A percentile compares a stretch with the other conserved stretches of the same genome.
Evolutionary conservation across 1,139 yeast genomes (phyloP).

Genomic region (Saccharomyces hybrid): DNA sequence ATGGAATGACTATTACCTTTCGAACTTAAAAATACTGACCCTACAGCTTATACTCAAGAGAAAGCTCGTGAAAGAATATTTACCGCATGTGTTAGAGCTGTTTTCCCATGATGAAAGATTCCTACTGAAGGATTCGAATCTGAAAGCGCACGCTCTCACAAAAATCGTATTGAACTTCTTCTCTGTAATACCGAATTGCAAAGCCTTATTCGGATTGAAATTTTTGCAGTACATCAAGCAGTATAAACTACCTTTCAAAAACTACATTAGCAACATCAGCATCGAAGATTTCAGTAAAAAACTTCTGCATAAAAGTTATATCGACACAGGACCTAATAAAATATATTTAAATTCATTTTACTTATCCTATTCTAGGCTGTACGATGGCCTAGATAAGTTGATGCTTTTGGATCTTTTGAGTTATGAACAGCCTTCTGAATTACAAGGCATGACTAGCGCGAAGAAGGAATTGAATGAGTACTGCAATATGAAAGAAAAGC

Average conservation of each 20-base stretch:
- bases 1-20: constrained; percentile 21
- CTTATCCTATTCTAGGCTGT: constrained; percentile 11
- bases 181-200: constrained; percentile 15
- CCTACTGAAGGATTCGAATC: constrained; percentile 15
- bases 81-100: constrained; percentile 14
- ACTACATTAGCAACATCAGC: constrained; percentile 23
- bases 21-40: constrained; percentile 24
- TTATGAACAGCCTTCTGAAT: background rate
- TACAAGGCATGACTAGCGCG: background rate
- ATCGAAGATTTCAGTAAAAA: constrained; percentile 16
- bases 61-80: constrained; percentile 10
- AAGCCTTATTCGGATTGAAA: constrained; percentile 26
- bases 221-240: constrained; percentile 25
- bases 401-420: constrained; percentile 13
- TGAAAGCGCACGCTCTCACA: constrained; percentile 18
- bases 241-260: constrained; percentile 17
- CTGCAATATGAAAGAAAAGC: background rate
- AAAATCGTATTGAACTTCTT: constrained; percentile 27
- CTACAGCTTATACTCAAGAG: constrained; percentile 24
- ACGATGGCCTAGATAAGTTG: constrained; percentile 12
- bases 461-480: background rate
- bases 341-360: constrained; percentile 13
- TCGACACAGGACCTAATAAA: background rate
- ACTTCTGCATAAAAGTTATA: constrained; percentile 6
- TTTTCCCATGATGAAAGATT: constrained; percentile 26